Evolutionary conservation across 1,139 yeast species (phyloP), one percentile per base, ranked within the genome.

Genomic region (Arxiozyma bovina): DNA sequence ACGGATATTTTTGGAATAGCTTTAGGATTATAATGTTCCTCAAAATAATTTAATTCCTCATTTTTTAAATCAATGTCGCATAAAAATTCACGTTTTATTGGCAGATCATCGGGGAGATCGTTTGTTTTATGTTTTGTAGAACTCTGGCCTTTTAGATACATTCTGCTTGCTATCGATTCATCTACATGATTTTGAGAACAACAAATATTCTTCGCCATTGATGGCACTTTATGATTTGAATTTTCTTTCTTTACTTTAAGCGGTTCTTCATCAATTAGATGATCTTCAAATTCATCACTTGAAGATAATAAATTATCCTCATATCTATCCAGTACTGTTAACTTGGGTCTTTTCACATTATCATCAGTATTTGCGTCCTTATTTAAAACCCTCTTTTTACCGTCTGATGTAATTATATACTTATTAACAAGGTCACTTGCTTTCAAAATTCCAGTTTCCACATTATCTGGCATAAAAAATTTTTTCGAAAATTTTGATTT

Each of bases 391-490:
- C 25, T 34, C 18, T 50, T 45, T 15, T 23, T 25, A 21, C 50
- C 53, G 20, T 38, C 27, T 6, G 22, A 2, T 30, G 41, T 49
- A 23, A 40, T 42, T 15, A 41, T 27, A 21, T 21, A 34, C 23
- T 65, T 72, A 51, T 73, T 67, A 7, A 83, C 76, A 71, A 85
- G 63, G 43, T 72, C 70, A 4, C 80, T 73, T 1, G 87, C 93
- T 18, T 74, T 73, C 45, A 76, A 73, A 61, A 89, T 87, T 0
- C 94, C 94, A 0, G 85, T 78, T 41, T 77, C 80, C 4, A 82
- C 96, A 64, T 83, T 77, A 60, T 85, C 91, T 0, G 96, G 96
- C 88, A 87, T 83, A 67, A 82, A 81, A 61, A 87, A 87, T 54
- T 71, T 69, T 59, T 78, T 78, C 21, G 25, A 30, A 17, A 17